phyloP scores from a whole-genome alignment of 345 rosid species.

The Moricandia arvensis region DNA sequence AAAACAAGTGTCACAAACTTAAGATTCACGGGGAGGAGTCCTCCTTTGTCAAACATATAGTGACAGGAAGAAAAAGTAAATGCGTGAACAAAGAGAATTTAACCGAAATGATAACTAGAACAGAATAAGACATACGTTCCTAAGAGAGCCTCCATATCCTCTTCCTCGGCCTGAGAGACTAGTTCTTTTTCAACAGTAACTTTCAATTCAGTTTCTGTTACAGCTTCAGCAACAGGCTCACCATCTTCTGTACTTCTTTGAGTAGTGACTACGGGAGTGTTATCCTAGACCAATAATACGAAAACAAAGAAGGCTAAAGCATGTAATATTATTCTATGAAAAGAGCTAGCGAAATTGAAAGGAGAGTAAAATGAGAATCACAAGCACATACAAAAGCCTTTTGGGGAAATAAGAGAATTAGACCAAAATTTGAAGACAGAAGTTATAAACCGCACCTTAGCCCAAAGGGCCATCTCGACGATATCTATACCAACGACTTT shows the following conservation, averaged over 20 bases:
- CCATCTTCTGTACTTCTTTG: slow-evolving; percentile 64
- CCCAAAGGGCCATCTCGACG: slow-evolving; percentile 98
- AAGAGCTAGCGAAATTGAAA: background rate
- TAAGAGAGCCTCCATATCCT: slow-evolving; percentile 97
- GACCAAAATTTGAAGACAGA: slow-evolving; percentile 19
- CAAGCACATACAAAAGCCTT: slow-evolving; percentile 9
- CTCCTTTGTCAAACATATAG: slow-evolving; percentile 11
- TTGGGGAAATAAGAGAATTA: background rate
- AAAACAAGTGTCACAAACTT: slow-evolving; percentile 17
- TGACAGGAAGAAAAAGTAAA: background rate
- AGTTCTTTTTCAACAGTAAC: slow-evolving; percentile 93
- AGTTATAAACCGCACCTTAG: slow-evolving; percentile 61
- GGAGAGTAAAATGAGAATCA: slow-evolving; percentile 4
- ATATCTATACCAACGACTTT: slow-evolving; percentile 90
- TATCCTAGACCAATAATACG: slow-evolving; percentile 57
- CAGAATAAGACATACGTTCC: slow-evolving; percentile 67
- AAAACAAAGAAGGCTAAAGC: slow-evolving; percentile 17
- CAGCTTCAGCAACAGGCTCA: slow-evolving; percentile 60
- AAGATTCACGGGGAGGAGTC: background rate
- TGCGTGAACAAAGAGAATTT: background rate
- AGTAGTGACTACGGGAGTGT: slow-evolving; percentile 68
- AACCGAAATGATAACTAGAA: slow-evolving; percentile 2
- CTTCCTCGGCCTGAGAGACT: slow-evolving; percentile 98
- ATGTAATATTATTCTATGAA: background rate
- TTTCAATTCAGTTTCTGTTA: slow-evolving; percentile 68